These are phyloP conservation scores for Telfairia occidentalis DNA, from an alignment of 331 rosid genomes.

Conservation along the genomic window DNA sequence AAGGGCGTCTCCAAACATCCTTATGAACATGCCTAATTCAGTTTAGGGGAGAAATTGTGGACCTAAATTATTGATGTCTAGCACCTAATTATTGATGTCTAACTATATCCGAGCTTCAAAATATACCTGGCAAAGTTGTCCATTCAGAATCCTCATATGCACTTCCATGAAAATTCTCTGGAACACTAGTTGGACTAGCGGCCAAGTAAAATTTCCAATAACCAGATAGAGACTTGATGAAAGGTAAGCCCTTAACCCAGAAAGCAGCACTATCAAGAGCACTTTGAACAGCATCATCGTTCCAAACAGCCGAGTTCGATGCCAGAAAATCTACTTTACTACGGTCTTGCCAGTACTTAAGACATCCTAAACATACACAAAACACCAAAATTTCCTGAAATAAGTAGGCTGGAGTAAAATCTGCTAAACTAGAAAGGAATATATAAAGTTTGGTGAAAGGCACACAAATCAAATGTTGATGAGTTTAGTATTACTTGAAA, in stretches of 20 bases:
- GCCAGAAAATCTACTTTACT: slow-evolving; percentile 59
- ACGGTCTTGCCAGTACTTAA: slow-evolving; percentile 71
- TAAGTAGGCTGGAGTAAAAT: neutral
- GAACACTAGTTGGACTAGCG: slow-evolving; percentile 45
- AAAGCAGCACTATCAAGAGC: slow-evolving; percentile 71
- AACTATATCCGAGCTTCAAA: neutral
- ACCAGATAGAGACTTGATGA: slow-evolving; percentile 76
- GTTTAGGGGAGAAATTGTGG: neutral
- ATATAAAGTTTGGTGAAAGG: neutral
- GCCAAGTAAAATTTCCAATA: slow-evolving; percentile 80
- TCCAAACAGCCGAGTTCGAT: slow-evolving; percentile 74
- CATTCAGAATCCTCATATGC: slow-evolving; percentile 59
- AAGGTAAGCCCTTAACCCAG: slow-evolving; percentile 77
- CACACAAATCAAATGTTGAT: neutral
- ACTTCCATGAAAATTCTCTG: slow-evolving; percentile 42
- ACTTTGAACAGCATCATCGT: slow-evolving; percentile 62
- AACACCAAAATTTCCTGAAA: slow-evolving; percentile 1
- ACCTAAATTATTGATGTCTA: neutral
- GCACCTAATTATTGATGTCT: neutral
- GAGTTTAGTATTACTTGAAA: neutral
- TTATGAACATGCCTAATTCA: neutral
- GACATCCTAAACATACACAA: slow-evolving; percentile 47
- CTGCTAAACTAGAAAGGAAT: neutral
- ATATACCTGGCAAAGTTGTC: slow-evolving; percentile 69
- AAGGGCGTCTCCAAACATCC: neutral